phyloP scores from a whole-genome alignment of 352 stramenopile species.

The Phytophthora capsici region DNA sequence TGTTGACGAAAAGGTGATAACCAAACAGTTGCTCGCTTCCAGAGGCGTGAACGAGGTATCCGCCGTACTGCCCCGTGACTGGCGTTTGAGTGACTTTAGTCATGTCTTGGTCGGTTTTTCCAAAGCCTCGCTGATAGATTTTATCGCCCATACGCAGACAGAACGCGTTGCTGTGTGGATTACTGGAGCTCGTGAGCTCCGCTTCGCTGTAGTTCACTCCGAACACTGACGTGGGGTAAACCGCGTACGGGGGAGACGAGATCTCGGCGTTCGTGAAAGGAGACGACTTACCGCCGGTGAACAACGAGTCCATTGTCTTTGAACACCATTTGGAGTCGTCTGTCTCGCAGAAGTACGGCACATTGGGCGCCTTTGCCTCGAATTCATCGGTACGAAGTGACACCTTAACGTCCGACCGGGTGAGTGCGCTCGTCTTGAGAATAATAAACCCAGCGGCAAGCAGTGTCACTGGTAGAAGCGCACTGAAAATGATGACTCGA shows the following conservation, averaged over 20 bases:
- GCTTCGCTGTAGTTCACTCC: constrained; percentile 36
- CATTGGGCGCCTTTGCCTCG: constrained; percentile 17
- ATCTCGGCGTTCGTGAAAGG: constrained; percentile 42
- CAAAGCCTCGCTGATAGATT: constrained; percentile 44
- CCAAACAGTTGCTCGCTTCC: constrained; percentile 40
- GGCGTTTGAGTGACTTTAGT: constrained; percentile 63
- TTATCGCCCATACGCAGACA: constrained; percentile 45
- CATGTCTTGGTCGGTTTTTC: constrained; percentile 64
- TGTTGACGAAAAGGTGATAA: constrained; percentile 66
- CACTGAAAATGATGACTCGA: constrained; percentile 87
- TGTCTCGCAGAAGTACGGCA: constrained; percentile 60
- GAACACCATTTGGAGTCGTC: constrained; percentile 62
- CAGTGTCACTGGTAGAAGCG: constrained; percentile 79
- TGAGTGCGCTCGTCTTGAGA: constrained; percentile 66
- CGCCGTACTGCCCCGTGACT: constrained; percentile 45
- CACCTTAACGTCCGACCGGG: constrained; percentile 55
- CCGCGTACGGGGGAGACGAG: constrained; percentile 41
- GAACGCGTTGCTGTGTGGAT: constrained; percentile 36
- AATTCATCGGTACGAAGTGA: constrained; percentile 48
- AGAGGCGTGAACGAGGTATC: constrained; percentile 45
- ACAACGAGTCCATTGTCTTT: constrained; percentile 40
- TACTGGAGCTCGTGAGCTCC: constrained; percentile 28
- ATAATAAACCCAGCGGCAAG: constrained; percentile 82
- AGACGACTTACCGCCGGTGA: constrained; percentile 34
- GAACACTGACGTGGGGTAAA: constrained; percentile 41